Evolutionary conservation across 2,329 filamentous ascomycete genomes (phyloP), one percentile per base, ranked within the genome.

Genomic region (Neurospora crassa): DNA sequence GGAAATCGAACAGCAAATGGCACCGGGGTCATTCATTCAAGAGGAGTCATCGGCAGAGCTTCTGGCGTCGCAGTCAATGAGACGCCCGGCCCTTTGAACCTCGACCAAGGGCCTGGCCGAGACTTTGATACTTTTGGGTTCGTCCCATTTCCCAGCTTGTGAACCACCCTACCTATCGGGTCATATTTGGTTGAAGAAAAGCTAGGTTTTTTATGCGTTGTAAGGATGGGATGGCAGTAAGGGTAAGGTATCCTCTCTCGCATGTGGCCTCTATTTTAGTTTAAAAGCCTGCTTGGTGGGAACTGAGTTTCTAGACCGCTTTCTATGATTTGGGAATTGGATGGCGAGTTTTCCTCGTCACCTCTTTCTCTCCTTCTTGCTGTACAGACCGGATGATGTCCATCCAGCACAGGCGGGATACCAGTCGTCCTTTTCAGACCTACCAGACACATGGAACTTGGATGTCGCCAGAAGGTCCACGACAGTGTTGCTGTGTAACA

Each of bases 391-490:
- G 24, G 29, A 63, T 63, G 3, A 63, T 59, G 7, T 59, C 24
- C 47, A 16, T 59, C 7, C 47, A 29, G 14, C 47, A 59, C 47
- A 3, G 24, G 47, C 47, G 14, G 24, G 47, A 34, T 37, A 63
- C 53, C 29, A 63, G 16, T 11, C 8, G 24, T 37, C 29, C 18
- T 37, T 14, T 37, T 63, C 29, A 63, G 8, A 63, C 53, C 53
- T 16, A 63, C 29, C 53, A 34, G 24, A 63, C 14, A 47, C 45
- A 68, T 41, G 40, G 24, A 70, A 18, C 40, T 34, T 68, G 37
- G 34, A 67, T 72, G 71, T 42, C 24, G 71, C 71, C 67, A 29
- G 45, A 72, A 67, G 69, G 42, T 69, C 63, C 70, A 72, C 70
- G 42, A 40, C 68, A 69, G 59, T 20, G n/a, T 40, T 40, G 41